Base-by-base conservation (phyloP, 257 asterid species). In the Solanum megistacrolobum region DNA sequence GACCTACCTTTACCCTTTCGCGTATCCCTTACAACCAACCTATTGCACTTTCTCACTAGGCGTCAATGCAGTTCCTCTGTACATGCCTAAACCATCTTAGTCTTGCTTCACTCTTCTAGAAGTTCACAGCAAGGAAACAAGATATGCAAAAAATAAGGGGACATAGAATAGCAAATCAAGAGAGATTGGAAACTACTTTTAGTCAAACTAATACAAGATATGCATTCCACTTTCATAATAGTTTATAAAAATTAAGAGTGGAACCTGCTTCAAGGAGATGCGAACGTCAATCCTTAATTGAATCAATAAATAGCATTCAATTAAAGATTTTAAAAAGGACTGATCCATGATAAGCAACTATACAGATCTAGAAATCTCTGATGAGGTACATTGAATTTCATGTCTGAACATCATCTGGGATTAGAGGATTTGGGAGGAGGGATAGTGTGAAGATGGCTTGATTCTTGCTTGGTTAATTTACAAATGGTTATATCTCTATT, bases 231-330 rank as follows among this genome's bases (percentile, higher is more conserved):
- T 4, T 46, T 46, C 20, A 12, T 13, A 39, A 78, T n/a, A 78
- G 60, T 27, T 75, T 27, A 81, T 46, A 6, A 84, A 86, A 86
- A 55, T 48, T 20, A 6, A 9, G 38, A 21, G 69, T n/a, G 88
- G 4, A 83, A 97, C 99, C 98, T 97, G 98, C 94, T 97, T 96
- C 90, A 95, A 91, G 74, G 98, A 96, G 90, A 96, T 93, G 27
- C 98, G 86, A 96, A 96, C 5, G 98, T 93, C 87, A 95, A 81
- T 89, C 52, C 4, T 43, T 43, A 43, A 43, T 43, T 12, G 58
- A 48, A 46, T 46, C n/a, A 71, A 34, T 73, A 25, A n/a, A 76
- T 21, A 76, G 20, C 35, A 23, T 39, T 34, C 25, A n/a, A 1
- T 39, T 20, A 76, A 46, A 78, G 84, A 39, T n/a, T 78, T 14